These are phyloP conservation scores for Ustilago bromivora DNA, from an alignment of 1,284 basidiomycete genomes.

Conservation along the genomic window DNA sequence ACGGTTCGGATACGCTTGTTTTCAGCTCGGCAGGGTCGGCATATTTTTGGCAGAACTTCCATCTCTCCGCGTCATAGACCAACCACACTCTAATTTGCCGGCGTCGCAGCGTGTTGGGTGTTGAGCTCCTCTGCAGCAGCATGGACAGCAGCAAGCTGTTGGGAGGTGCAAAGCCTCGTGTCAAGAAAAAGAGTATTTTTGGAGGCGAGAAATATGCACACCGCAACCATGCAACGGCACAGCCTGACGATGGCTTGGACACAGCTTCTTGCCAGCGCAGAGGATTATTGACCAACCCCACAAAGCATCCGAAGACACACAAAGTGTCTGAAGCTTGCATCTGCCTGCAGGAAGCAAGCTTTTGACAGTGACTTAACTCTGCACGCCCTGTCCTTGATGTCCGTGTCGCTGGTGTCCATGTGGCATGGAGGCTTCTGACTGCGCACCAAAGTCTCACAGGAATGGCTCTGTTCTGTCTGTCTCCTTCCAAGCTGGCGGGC, in stretches of 20 bases:
- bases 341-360: neutral
- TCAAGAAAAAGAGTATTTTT: conserved; percentile 2
- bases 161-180: neutral
- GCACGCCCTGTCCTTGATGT: neutral
- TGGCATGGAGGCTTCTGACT: no score
- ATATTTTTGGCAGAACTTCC: conserved; percentile 11
- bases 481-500: neutral
- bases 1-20: neutral
- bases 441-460: neutral
- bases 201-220: neutral
- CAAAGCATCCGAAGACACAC: neutral
- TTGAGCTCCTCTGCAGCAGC: neutral
- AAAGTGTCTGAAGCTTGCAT: neutral
- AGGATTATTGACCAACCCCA: neutral
- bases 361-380: neutral
- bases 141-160: neutral
- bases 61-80: conserved; percentile 1
- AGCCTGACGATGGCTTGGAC: conserved; percentile 2
- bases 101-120: conserved; percentile 4
- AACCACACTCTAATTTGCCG: conserved; percentile 2
- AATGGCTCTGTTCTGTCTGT: neutral
- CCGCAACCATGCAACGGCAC: neutral
- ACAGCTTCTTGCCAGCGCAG: conserved; percentile 5
- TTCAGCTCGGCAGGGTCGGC: conserved; percentile 9
- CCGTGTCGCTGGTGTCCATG: neutral